Evolutionary conservation across 1,284 basidiomycete genomes (phyloP).

Genomic region (Flammula alnicola): DNA sequence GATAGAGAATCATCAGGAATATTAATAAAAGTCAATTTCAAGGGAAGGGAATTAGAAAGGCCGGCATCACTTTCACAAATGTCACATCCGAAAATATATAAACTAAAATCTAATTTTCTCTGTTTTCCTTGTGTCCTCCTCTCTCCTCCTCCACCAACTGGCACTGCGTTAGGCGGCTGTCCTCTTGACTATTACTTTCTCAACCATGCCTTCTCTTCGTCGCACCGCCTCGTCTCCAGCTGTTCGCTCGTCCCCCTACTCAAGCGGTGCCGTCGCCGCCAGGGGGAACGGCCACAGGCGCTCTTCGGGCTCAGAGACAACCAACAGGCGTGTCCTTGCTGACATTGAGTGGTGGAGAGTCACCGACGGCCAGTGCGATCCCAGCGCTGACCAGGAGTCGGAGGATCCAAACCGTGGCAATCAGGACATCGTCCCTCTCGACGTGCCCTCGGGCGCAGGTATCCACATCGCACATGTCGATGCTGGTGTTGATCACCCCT

Average conservation of each 20-base stretch:
- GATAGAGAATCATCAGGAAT: conserved; percentile 16
- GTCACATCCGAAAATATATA: conserved; percentile 29
- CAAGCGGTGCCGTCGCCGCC: conserved; percentile 38
- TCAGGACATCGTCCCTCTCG: conserved; percentile 31
- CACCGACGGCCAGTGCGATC: conserved; percentile 65
- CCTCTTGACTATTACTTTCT: no score
- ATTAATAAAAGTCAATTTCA: conserved; percentile 15
- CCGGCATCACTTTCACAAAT: conserved; percentile 29
- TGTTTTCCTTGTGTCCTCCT: conserved; percentile 33
- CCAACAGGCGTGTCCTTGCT: conserved; percentile 69
- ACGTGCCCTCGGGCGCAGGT: conserved; percentile 28
- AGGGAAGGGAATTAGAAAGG: conserved; percentile 21
- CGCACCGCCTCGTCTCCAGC: conserved; percentile 68
- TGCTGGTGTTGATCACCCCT: conserved; percentile 34
- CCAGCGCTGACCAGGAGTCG: conserved; percentile 44
- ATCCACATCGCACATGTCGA: conserved; percentile 29
- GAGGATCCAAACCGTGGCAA: conserved; percentile 44
- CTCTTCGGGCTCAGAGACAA: conserved; percentile 67
- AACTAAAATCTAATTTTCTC: conserved; percentile 12
- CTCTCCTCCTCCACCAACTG: conserved; percentile 32
- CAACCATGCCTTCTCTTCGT: conserved; percentile 75
- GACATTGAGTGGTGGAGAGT: conserved; percentile 87
- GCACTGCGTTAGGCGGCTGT: conserved; percentile 54
- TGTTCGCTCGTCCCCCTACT: conserved; percentile 68
- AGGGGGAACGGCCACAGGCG: conserved; percentile 56